Conservation (phyloP, 78 protist species). For the Creolimax fragrantissima region DNA sequence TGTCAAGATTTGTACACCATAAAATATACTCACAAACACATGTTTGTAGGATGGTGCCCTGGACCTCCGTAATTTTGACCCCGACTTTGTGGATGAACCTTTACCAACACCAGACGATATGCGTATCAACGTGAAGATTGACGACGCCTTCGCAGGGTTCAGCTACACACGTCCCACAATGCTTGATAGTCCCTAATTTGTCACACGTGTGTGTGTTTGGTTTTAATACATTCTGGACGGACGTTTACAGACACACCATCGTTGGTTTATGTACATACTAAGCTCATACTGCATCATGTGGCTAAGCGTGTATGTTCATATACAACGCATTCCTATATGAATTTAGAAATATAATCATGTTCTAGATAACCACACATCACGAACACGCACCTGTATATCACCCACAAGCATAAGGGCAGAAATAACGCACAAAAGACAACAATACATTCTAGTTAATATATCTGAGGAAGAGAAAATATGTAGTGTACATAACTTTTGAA, state of each 20-base stretch:
- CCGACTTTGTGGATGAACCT: conserved; percentile 20
- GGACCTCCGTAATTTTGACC: conserved; percentile 24
- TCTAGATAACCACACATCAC: not conserved
- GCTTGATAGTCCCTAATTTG: no score
- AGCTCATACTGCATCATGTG: not conserved
- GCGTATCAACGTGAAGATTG: not conserved
- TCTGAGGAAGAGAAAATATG: no score
- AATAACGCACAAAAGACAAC: no score
- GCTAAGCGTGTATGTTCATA: not conserved
- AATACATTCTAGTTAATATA: no score
- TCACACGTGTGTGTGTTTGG: no score
- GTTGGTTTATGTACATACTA: not conserved
- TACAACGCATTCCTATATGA: not conserved
- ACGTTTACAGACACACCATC: not conserved
- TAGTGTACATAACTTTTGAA: no score
- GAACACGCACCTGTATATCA: no score
- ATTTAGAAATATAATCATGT: not conserved
- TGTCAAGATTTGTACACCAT: no score
- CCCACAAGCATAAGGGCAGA: no score
- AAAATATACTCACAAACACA: not conserved
- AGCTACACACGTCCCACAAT: not conserved
- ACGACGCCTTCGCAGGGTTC: not conserved
- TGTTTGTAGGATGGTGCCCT: not conserved
- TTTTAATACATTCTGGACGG: no score
- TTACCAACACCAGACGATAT: not conserved